Conservation (phyloP, 2,329 filamentous ascomycete species). For the Gremmenia infestans region DNA sequence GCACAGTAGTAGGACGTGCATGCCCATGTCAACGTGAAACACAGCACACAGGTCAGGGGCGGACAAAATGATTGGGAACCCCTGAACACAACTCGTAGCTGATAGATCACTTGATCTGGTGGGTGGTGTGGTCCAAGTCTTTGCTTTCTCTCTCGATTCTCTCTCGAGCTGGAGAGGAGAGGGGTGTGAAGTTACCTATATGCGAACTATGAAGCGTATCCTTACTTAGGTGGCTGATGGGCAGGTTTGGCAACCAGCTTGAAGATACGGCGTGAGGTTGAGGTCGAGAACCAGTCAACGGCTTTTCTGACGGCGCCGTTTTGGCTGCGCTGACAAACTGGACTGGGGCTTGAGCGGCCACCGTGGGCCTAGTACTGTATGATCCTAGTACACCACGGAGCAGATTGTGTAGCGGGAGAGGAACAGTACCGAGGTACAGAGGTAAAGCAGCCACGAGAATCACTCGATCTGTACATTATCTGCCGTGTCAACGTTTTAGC, state of each 20-base stretch:
- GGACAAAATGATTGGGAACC: neutral
- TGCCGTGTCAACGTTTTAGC: neutral
- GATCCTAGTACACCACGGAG: neutral
- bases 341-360: neutral
- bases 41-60: neutral
- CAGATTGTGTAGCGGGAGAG: no score
- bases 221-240: no score
- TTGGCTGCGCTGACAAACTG: neutral
- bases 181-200: neutral
- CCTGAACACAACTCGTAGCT: neutral
- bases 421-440: neutral
- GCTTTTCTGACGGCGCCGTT: neutral
- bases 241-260: no score
- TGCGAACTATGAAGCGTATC: no score
- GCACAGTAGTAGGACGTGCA: neutral
- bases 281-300: neutral
- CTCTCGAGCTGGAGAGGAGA: no score
- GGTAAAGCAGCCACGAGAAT: neutral
- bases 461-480: neutral
- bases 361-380: neutral
- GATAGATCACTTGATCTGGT: neutral
- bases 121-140: neutral
- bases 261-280: neutral
- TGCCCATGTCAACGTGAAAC: neutral
- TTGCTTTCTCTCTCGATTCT: neutral